A percentile compares a stretch with the other conserved stretches of the same genome.
phyloP scores from a whole-genome alignment of 495 filamentous ascomycete genomes.

The Hyaloscypha finlandica region DNA sequence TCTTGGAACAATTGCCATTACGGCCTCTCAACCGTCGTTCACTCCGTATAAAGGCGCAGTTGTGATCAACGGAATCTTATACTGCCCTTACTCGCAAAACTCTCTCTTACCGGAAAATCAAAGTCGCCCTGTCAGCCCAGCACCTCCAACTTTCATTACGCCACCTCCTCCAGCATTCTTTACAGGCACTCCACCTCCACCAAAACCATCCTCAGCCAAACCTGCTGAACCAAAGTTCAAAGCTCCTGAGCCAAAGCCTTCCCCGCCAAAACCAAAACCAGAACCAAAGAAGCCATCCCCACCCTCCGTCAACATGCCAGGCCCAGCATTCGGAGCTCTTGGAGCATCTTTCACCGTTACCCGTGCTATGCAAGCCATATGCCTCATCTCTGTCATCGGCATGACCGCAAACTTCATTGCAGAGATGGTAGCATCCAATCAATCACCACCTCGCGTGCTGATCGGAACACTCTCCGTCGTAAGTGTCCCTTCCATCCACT shows the following conservation, averaged over 20 bases:
- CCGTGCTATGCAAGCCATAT: slow-evolving; percentile 68
- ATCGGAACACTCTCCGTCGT: slow-evolving; percentile 80
- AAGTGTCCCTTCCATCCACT: slow-evolving; percentile 40
- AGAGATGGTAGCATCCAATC: slow-evolving; percentile 65
- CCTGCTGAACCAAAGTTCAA: not conserved
- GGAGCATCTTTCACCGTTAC: slow-evolving; percentile 76
- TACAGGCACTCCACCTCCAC: not conserved
- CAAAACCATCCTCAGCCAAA: not conserved
- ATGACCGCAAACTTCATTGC: slow-evolving; percentile 81
- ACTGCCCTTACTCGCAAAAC: slow-evolving; percentile 19
- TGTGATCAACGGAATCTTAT: slow-evolving; percentile 27
- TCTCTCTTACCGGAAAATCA: not conserved
- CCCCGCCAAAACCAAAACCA: slow-evolving; percentile 2
- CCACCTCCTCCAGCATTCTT: not conserved
- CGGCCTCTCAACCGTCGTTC: slow-evolving; percentile 15
- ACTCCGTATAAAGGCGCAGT: slow-evolving; percentile 27
- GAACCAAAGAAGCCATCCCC: not conserved
- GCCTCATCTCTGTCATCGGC: slow-evolving; percentile 78
- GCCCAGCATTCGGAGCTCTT: slow-evolving; percentile 64
- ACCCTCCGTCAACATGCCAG: slow-evolving; percentile 27
- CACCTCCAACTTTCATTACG: not conserved
- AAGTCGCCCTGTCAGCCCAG: not conserved
- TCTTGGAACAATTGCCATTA: slow-evolving; percentile 13
- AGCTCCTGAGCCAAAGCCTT: not conserved
- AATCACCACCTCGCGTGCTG: slow-evolving; percentile 67